Conservation (phyloP, 2,329 filamentous ascomycete genomes). For the Corinectria fuckeliana region DNA sequence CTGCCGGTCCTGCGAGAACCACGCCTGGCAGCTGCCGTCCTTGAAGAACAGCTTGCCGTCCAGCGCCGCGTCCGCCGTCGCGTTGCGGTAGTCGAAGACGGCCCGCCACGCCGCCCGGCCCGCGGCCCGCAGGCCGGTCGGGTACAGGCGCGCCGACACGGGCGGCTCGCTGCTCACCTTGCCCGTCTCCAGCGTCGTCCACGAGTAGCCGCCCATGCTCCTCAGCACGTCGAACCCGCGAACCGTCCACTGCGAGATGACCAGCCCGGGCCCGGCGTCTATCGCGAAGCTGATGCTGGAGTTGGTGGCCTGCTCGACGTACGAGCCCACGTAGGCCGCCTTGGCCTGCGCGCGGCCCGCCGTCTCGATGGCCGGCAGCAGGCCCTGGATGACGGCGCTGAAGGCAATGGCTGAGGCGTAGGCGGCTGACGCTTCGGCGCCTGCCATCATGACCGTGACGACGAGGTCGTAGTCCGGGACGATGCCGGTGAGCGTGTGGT, state of each 20-base stretch:
- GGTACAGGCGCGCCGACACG: conserved; percentile 40
- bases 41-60: conserved; percentile 38
- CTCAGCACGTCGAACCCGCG: conserved; percentile 49
- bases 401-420: conserved; percentile 32
- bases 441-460: conserved; percentile 48
- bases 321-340: conserved; percentile 45
- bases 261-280: conserved; percentile 48
- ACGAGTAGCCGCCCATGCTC: conserved; percentile 42
- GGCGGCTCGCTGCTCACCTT: conserved; percentile 13
- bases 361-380: conserved; percentile 52
- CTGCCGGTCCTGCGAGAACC: conserved; percentile 42
- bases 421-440: conserved; percentile 34
- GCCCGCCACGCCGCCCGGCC: conserved; percentile 43
- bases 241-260: conserved; percentile 47
- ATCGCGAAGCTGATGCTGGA: conserved; percentile 48
- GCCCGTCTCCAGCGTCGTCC: conserved; percentile 21
- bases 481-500: conserved; percentile 48
- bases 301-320: conserved; percentile 45
- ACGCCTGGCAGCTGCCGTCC: conserved; percentile 41
- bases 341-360: conserved; percentile 47
- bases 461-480: conserved; percentile 55
- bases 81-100: conserved; percentile 35
- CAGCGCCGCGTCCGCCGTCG: conserved; percentile 21
- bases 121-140: conserved; percentile 34
- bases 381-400: conserved; percentile 39